Evolutionary conservation across 2,329 filamentous ascomycete genomes (phyloP), one percentile per base, ranked within the genome.

Genomic region (Xylaria hypoxylon): DNA sequence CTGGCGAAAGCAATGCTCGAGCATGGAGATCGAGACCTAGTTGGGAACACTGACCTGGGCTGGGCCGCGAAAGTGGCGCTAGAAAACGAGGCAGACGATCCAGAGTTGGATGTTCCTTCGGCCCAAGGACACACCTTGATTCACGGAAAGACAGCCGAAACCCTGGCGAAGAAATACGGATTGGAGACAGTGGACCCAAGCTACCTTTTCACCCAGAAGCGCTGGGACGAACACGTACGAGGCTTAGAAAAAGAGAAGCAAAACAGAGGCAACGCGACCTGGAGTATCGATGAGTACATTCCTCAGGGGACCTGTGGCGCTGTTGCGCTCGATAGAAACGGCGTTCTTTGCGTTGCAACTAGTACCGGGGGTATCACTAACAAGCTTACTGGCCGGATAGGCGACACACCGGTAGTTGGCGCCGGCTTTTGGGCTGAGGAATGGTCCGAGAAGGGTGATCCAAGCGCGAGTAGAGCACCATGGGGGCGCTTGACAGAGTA

Each of bases 401-500:
- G 94, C 0, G 94, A 97, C 76, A 97, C 94, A 11, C 93, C 94
- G 0, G 91, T 90, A 0, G 81, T 94, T 0, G 94, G 94, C 0
- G 91, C 93, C 0, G 94, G 94, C 0, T 97, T 94, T 78, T 97
- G 93, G 93, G 93, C 94, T 0, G 94, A 96, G 76, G 87, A 94
- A 71, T 97, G 93, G 93, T 78, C 79, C 7, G 86, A 90, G 62
- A 79, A 82, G 1, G 78, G 78, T 1, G 77, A 80, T 42, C 73
- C 77, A 6, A 79, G 75, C 0, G 68, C 62, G 19, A 59, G 44
- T 62, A 63, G 64, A 45, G 45, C 47, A 13, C 31, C 58, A 33
- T 79, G 62, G 71, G 74, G n/a, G 31, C 62, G 48, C 2, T 40
- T 70, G 56, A 65, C 24, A 7, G 47, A 61, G n/a, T 66, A 69